Conservation (phyloP, 2,329 filamentous ascomycete species). For the Talaromyces sp. region DNA sequence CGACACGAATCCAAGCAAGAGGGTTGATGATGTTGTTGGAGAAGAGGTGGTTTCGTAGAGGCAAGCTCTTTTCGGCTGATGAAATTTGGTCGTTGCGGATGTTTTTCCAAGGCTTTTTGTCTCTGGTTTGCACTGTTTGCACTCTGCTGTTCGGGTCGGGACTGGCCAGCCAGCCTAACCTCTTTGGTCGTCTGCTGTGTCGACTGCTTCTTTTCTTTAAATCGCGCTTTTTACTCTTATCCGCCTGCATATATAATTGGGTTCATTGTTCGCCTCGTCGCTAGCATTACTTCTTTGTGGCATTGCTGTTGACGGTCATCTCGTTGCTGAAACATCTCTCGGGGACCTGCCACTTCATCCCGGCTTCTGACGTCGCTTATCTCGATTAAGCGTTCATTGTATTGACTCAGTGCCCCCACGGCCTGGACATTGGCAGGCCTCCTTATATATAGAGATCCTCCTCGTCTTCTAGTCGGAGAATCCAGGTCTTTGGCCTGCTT, state of each 20-base stretch:
- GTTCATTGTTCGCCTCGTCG: background rate
- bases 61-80: constrained; percentile 9
- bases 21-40: background rate
- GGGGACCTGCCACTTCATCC: constrained; percentile 4
- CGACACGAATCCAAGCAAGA: constrained; percentile 15
- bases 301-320: background rate
- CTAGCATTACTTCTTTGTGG: background rate
- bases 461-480: background rate
- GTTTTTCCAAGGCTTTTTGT: constrained; percentile 9
- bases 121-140: constrained; percentile 19
- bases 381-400: background rate
- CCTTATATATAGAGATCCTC: background rate
- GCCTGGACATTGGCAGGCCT: background rate
- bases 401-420: constrained; percentile 6
- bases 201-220: background rate
- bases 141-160: background rate
- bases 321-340: background rate
- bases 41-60: constrained; percentile 3
- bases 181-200: background rate
- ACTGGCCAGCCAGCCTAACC: background rate
- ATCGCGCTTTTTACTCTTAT: background rate
- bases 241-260: background rate
- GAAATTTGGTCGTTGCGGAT: constrained; percentile 21
- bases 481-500: background rate
- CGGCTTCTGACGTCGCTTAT: constrained; percentile 12